phyloP scores from a whole-genome alignment of 1,139 yeast genomes.

The Eremothecium cymbalariae region DNA sequence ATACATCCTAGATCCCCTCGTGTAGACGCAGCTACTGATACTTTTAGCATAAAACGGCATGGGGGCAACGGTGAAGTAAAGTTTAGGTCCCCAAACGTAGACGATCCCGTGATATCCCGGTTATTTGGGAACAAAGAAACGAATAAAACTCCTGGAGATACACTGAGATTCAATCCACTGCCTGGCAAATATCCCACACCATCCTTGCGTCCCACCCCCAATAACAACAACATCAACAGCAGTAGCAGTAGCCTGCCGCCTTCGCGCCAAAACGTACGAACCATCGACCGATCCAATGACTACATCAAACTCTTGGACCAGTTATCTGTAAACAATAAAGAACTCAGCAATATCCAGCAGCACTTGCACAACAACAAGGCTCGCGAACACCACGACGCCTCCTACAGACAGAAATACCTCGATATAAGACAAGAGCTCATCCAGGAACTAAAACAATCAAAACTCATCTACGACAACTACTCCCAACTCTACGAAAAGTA shows the following conservation, averaged over 20 bases:
- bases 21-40: constrained; percentile 13
- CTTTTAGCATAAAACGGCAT: constrained; percentile 15
- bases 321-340: constrained; percentile 25
- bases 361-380: constrained; percentile 18
- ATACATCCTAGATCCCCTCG: constrained; percentile 7
- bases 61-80: constrained; percentile 3
- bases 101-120: constrained; percentile 20
- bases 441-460: constrained; percentile 30
- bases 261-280: constrained; percentile 2
- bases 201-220: constrained; percentile 4
- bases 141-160: not conserved
- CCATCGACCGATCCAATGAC: constrained; percentile 16
- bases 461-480: constrained; percentile 34
- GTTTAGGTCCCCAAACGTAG: constrained; percentile 13
- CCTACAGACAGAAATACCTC: constrained; percentile 33
- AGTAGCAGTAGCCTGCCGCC: not conserved
- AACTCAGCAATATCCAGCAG: constrained; percentile 19
- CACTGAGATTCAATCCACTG: constrained; percentile 8
- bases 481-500: constrained; percentile 39
- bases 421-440: constrained; percentile 32
- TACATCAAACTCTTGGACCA: constrained; percentile 19
- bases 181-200: constrained; percentile 25
- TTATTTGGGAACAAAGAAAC: constrained; percentile 12
- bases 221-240: not conserved
- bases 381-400: constrained; percentile 20